Evolutionary conservation across 768 basidiomycete genomes (phyloP).

Genomic region (Leccinellum rugosiceps): DNA sequence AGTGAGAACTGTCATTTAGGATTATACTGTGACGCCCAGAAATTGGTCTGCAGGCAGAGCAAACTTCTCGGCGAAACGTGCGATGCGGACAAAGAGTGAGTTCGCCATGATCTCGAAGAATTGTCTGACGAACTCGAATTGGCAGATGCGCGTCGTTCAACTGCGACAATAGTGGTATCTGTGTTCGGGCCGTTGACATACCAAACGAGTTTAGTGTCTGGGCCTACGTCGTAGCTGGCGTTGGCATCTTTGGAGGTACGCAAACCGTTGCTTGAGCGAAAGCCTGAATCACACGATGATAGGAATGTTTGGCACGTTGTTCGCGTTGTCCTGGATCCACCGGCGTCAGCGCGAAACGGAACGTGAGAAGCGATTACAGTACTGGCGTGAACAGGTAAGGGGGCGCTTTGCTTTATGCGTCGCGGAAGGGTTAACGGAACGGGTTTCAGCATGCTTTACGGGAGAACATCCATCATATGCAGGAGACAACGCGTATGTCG

Average conservation of each 20-base stretch:
- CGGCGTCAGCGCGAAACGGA: constrained; percentile 69
- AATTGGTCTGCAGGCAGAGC: constrained; percentile 53
- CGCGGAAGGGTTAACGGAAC: not conserved
- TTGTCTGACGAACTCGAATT: constrained; percentile 20
- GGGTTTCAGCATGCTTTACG: constrained; percentile 67
- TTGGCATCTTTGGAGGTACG: constrained; percentile 73
- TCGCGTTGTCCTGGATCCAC: constrained; percentile 68
- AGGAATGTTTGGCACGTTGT: constrained; percentile 76
- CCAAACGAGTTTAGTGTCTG: constrained; percentile 62
- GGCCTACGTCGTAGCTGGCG: constrained; percentile 69
- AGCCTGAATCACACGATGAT: not conserved
- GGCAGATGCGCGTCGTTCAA: constrained; percentile 74
- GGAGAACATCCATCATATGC: constrained; percentile 77
- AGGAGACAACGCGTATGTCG: constrained; percentile 67
- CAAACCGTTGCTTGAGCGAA: not conserved
- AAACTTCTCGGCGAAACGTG: constrained; percentile 61
- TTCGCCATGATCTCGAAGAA: constrained; percentile 20
- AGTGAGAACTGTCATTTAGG: constrained; percentile 74
- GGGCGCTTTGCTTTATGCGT: not conserved
- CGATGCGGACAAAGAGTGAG: constrained; percentile 56
- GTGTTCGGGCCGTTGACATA: constrained; percentile 56
- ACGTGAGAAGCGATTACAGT: constrained; percentile 80
- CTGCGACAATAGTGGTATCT: constrained; percentile 58
- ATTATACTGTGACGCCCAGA: constrained; percentile 69
- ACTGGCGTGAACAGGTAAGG: constrained; percentile 83